Conservation (phyloP, 2,329 filamentous ascomycete genomes). For the Cucurbitaria berberidis region DNA sequence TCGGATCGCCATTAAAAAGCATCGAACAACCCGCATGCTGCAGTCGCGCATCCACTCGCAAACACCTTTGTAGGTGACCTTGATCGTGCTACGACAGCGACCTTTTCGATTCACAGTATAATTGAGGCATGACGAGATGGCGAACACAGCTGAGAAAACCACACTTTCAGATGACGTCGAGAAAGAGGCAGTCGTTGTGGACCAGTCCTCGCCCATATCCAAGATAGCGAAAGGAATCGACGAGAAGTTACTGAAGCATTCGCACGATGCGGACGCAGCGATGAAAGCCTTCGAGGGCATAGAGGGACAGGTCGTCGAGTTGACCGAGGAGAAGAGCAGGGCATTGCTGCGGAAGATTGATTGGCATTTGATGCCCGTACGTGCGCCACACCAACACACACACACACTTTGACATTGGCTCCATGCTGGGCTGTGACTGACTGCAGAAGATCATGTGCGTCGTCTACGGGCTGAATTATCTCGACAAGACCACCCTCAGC, state of each 20-base stretch:
- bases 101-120: background rate
- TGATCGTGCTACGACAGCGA: background rate
- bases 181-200: constrained; percentile 20
- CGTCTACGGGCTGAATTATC: constrained; percentile 65
- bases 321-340: constrained; percentile 64
- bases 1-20: constrained; percentile 1
- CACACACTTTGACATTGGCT: background rate
- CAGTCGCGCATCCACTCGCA: background rate
- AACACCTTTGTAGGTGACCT: background rate
- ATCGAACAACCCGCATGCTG: background rate
- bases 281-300: constrained; percentile 61
- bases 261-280: constrained; percentile 66
- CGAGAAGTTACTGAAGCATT: constrained; percentile 52
- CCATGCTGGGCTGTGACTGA: constrained; percentile 1
- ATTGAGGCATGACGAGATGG: constrained; percentile 6
- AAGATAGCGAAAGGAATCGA: constrained; percentile 24
- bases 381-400: background rate
- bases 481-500: constrained; percentile 65
- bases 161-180: constrained; percentile 13
- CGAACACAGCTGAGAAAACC: background rate
- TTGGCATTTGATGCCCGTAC: constrained; percentile 64
- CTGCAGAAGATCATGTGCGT: constrained; percentile 58
- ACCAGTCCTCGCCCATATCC: constrained; percentile 8
- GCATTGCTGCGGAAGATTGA: constrained; percentile 67
- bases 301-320: constrained; percentile 58